Evolutionary conservation across 495 filamentous ascomycete species (phyloP).

Genomic region (Letharia columbiana): DNA sequence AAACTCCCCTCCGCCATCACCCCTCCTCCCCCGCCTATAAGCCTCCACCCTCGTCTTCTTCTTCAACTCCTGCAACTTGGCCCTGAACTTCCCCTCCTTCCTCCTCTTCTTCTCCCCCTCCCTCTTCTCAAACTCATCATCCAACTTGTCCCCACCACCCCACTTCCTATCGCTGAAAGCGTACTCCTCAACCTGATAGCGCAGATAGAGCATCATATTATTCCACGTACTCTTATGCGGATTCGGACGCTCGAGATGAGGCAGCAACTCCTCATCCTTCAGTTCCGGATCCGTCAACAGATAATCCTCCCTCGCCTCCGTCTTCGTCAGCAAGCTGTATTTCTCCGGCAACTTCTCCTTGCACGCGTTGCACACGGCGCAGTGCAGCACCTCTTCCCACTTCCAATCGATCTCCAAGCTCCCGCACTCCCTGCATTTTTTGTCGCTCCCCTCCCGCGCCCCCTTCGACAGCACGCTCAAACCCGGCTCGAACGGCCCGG

Average conservation of each 20-base stretch:
- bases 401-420: constrained; percentile 86
- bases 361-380: constrained; percentile 62
- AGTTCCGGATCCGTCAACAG: constrained; percentile 86
- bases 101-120: constrained; percentile 74
- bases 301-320: constrained; percentile 91
- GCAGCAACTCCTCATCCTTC: constrained; percentile 73
- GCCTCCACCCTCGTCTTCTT: constrained; percentile 88
- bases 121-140: constrained; percentile 79
- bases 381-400: constrained; percentile 74
- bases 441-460: constrained; percentile 32
- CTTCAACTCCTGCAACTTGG: constrained; percentile 80
- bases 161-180: constrained; percentile 71
- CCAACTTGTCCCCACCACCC: constrained; percentile 75
- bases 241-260: constrained; percentile 81
- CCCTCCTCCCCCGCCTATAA: constrained; percentile 58
- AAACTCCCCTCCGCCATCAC: constrained; percentile 50
- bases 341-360: constrained; percentile 86
- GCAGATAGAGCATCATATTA: constrained; percentile 94
- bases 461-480: constrained; percentile 57
- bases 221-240: constrained; percentile 95
- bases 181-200: constrained; percentile 90
- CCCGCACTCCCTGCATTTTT: constrained; percentile 73
- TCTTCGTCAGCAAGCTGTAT: constrained; percentile 92
- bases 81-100: constrained; percentile 87
- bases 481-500: constrained; percentile 80